phyloP scores from a whole-genome alignment of 2,329 filamentous ascomycete genomes.

The Paraphoma sp. region DNA sequence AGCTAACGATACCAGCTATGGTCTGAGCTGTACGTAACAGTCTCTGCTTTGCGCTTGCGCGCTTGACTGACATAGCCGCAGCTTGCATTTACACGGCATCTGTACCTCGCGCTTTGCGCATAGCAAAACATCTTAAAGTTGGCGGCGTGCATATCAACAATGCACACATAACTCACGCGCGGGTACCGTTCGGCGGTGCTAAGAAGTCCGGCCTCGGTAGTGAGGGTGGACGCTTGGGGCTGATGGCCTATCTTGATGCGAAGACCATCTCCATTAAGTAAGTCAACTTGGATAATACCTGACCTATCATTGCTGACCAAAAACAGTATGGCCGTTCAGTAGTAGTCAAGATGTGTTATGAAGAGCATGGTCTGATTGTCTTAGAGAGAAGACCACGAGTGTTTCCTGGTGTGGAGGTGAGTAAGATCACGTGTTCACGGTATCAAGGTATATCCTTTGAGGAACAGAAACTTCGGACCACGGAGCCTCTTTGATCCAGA shows the following conservation, averaged over 20 bases:
- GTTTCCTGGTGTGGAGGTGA: too few relatives aligned
- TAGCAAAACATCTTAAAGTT: slow-evolving; percentile 10
- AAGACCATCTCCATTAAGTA: slow-evolving; percentile 20
- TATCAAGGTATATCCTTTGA: too few relatives aligned
- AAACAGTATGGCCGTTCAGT: too few relatives aligned
- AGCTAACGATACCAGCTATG: slow-evolving; percentile 5
- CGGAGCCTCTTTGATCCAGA: too few relatives aligned
- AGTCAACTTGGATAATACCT: background rate
- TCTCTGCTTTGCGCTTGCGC: too few relatives aligned
- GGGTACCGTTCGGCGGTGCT: slow-evolving; percentile 26
- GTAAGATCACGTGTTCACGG: too few relatives aligned
- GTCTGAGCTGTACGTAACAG: background rate
- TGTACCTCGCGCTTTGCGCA: slow-evolving; percentile 2
- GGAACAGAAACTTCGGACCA: too few relatives aligned
- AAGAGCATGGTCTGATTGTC: too few relatives aligned
- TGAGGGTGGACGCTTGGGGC: slow-evolving; percentile 15
- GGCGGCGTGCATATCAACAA: slow-evolving; percentile 24
- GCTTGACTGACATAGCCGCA: too few relatives aligned
- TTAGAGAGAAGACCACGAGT: too few relatives aligned
- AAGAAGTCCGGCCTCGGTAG: slow-evolving; percentile 24
- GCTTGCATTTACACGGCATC: background rate
- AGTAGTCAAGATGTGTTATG: too few relatives aligned
- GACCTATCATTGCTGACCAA: too few relatives aligned
- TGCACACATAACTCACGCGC: background rate
- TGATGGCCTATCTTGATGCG: slow-evolving; percentile 19